Base-by-base conservation (phyloP, 1,139 yeast genomes). In the Yamadazyma membranifaciens region DNA sequence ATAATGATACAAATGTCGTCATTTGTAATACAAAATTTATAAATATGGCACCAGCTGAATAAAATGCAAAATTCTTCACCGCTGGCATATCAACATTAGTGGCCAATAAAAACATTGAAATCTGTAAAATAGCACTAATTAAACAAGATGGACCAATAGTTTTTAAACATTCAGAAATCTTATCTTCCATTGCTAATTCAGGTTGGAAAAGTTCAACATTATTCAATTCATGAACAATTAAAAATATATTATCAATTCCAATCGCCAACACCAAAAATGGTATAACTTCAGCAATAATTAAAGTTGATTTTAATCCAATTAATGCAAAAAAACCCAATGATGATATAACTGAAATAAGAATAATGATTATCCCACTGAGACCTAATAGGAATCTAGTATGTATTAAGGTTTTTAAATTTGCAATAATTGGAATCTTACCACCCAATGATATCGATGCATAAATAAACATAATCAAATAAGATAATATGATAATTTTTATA, bases 231-330 rank as follows among this genome's bases (percentile, higher is more conserved):
- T 88, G 92, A 1, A 88, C 84, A 17, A 92, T 78, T 48, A 92
- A 67, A 56, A 91, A 92, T 27, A 92, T 86, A 56, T 92, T 92
- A 62, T 92, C 98, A 22, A 92, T 92, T 12, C 98, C 98, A 42
- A 92, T 83, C 0, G 98, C 98, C 46, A 92, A 69, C 5, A 92
- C 85, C 54, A 92, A 66, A 55, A 92, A 92, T n/a, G 98, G 98
- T 34, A 92, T 92, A 3, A 92, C 98, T 57, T 92, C 98, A 1
- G 98, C 97, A 48, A 92, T 88, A 48, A 92, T 91, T 31, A 92
- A 68, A 0, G 98, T 92, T 0, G 95, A 87, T 54, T 86, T 87
- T 38, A 91, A 63, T 0, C 95, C 95, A 14, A 85, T 48, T 9
- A 78, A 55, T 7, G 95, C 75, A 59, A 87, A 84, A n/a, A 87